Evolutionary conservation across 2,329 filamentous ascomycete species (phyloP).

Genomic region (Trichoderma aggressivum): DNA sequence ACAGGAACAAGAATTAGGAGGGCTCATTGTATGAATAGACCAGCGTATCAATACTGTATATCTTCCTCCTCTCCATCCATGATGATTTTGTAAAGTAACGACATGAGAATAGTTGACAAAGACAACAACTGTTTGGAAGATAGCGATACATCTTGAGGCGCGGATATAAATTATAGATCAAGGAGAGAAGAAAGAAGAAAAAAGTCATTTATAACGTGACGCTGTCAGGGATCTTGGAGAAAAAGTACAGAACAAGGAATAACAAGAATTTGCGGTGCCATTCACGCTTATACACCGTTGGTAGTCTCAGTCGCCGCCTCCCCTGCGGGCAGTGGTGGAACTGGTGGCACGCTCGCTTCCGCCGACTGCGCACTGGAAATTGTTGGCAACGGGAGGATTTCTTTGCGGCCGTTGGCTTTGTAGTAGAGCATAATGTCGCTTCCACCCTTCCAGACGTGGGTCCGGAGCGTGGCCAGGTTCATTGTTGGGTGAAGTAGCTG

Average conservation of each 20-base stretch:
- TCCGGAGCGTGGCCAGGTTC: constrained; percentile 88
- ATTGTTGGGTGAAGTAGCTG: constrained; percentile 73
- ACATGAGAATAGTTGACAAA: not conserved
- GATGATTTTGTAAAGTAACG: not conserved
- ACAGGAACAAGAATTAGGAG: constrained; percentile 12
- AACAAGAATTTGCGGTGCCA: not conserved
- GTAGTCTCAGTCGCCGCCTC: not conserved
- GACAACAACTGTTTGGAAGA: not conserved
- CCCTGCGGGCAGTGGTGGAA: not conserved
- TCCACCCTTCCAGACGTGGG: constrained; percentile 92
- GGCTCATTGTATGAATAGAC: constrained; percentile 12
- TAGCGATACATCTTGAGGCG: not conserved
- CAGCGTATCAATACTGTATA: constrained; percentile 5
- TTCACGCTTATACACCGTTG: constrained; percentile 1
- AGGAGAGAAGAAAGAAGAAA: not conserved
- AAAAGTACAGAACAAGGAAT: not conserved
- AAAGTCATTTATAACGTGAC: not conserved
- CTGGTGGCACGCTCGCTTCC: constrained; percentile 22
- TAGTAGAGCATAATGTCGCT: constrained; percentile 89
- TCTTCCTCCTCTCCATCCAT: not conserved
- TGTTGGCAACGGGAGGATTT: constrained; percentile 35
- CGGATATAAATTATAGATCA: not conserved
- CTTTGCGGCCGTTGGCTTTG: constrained; percentile 83
- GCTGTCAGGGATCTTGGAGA: not conserved
- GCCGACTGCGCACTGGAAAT: not conserved